phyloP scores from a whole-genome alignment of 768 basidiomycete species.

The Grammothele lineata region DNA sequence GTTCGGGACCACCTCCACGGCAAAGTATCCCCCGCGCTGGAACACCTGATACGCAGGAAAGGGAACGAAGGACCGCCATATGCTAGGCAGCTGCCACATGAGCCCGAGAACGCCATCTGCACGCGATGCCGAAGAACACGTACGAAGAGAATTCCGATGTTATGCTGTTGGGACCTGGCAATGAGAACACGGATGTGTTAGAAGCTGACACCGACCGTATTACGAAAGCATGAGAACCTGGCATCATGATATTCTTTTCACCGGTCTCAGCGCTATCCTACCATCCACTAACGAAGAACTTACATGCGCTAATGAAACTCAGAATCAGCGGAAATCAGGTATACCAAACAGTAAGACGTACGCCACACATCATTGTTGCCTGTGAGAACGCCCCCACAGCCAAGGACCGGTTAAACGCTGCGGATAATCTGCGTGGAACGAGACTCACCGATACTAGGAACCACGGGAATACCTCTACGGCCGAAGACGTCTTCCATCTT shows the following conservation, averaged over 20 bases:
- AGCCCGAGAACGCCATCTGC: constrained; percentile 5
- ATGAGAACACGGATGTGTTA: too few species aligned
- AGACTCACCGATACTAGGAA: constrained; percentile 69
- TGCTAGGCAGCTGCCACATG: constrained; percentile 34
- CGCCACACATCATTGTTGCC: constrained; percentile 94
- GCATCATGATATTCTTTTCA: constrained; percentile 57
- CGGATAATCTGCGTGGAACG: constrained; percentile 1
- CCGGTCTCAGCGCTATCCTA: constrained; percentile 4
- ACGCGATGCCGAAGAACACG: constrained; percentile 22
- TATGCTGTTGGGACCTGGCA: constrained; percentile 60
- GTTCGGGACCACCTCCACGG: constrained; percentile 74
- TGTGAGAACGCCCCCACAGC: constrained; percentile 23
- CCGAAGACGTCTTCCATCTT: constrained; percentile 76
- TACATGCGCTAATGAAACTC: constrained; percentile 50
- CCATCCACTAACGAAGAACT: constrained; percentile 20
- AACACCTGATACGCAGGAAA: constrained; percentile 77
- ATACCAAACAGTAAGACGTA: constrained; percentile 34
- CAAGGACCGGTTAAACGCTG: constrained; percentile 1
- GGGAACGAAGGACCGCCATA: constrained; percentile 82
- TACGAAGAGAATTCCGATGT: constrained; percentile 68
- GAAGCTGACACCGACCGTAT: too few species aligned
- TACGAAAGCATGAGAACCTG: constrained; percentile 37
- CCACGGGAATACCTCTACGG: constrained; percentile 65
- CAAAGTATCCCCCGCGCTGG: constrained; percentile 82
- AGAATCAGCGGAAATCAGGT: constrained; percentile 12